Percentiles rank a stretch among this genome's conserved stretches.
These are phyloP conservation scores for Gymnopus androsaceus DNA, from an alignment of 1,284 basidiomycete species.

Conservation along the genomic window DNA sequence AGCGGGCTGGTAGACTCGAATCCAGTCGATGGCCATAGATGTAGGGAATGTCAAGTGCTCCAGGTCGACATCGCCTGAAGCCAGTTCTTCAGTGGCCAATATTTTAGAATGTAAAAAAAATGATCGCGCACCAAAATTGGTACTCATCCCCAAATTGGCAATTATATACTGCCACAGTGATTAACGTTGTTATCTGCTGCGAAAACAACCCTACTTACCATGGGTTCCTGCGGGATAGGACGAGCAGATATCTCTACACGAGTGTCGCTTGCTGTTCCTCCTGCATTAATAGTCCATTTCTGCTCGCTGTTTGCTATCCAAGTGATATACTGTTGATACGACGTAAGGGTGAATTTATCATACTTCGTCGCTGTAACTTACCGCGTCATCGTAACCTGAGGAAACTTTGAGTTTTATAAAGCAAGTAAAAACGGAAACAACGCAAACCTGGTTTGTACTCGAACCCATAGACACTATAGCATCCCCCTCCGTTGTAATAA, in stretches of 20 bases:
- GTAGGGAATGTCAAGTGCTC: constrained; percentile 67
- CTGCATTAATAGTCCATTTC: constrained; percentile 78
- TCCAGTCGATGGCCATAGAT: constrained; percentile 78
- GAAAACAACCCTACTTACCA: constrained; percentile 48
- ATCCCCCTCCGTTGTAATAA: constrained; percentile 47
- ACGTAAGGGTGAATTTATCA: constrained; percentile 36
- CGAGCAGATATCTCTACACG: constrained; percentile 70
- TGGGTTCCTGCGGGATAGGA: constrained; percentile 81
- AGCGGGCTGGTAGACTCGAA: constrained; percentile 80
- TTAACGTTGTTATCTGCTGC: neutral
- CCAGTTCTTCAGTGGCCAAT: too few relatives aligned
- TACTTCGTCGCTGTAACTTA: constrained; percentile 7
- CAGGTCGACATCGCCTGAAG: constrained; percentile 66
- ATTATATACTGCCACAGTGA: constrained; percentile 66
- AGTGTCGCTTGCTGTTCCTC: constrained; percentile 70
- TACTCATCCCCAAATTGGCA: constrained; percentile 80
- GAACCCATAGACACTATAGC: constrained; percentile 55
- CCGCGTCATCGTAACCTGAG: constrained; percentile 43
- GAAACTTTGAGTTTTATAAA: neutral
- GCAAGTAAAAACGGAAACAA: neutral
- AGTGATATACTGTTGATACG: constrained; percentile 63
- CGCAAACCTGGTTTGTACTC: constrained; percentile 51
- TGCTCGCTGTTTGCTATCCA: constrained; percentile 71
- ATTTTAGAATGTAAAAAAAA: too few relatives aligned
- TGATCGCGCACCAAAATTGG: too few relatives aligned